These are phyloP conservation scores for Phytophthora citricola DNA, from an alignment of 352 stramenopile species.

Conservation along the genomic window DNA sequence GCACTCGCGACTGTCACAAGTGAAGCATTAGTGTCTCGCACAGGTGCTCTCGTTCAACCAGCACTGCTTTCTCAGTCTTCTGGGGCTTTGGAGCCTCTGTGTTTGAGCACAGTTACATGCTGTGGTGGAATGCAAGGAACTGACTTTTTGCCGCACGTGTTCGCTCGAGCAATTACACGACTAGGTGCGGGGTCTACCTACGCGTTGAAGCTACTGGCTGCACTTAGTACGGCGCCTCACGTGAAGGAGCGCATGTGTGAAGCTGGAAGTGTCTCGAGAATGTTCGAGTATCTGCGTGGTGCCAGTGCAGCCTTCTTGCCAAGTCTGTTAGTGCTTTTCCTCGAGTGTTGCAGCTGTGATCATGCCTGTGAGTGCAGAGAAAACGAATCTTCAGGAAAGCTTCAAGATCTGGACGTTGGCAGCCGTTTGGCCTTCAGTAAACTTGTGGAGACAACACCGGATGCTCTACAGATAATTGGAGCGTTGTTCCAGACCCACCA, in stretches of 20 bases:
- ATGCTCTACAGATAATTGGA: slow-evolving; percentile 34
- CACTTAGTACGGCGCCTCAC: slow-evolving; percentile 28
- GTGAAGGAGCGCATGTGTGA: slow-evolving; percentile 40
- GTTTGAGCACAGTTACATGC: slow-evolving; percentile 20
- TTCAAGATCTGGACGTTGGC: slow-evolving; percentile 3
- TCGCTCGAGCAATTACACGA: slow-evolving; percentile 31
- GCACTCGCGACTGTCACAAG: slow-evolving; percentile 48
- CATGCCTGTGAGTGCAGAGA: slow-evolving; percentile 13
- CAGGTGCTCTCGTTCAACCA: slow-evolving; percentile 21
- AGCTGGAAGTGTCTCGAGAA: slow-evolving; percentile 26
- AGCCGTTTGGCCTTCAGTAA: slow-evolving; percentile 42
- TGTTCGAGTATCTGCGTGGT: slow-evolving; percentile 41
- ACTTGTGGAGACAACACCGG: slow-evolving; percentile 37
- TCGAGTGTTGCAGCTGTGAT: slow-evolving; percentile 44
- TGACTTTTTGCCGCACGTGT: slow-evolving; percentile 32
- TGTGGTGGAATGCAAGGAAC: slow-evolving; percentile 25
- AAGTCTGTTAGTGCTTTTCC: slow-evolving; percentile 46
- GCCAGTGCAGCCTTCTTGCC: slow-evolving; percentile 41
- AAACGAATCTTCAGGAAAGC: not conserved
- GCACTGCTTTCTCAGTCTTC: slow-evolving; percentile 17
- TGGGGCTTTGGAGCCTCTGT: slow-evolving; percentile 18
- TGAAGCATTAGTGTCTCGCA: slow-evolving; percentile 33
- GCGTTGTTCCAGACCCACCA: slow-evolving; percentile 53
- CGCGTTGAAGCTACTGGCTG: slow-evolving; percentile 44
- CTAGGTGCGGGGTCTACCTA: slow-evolving; percentile 42